Evolutionary conservation across 2,329 filamentous ascomycete genomes (phyloP).

Genomic region (Hypomyces rosellus): DNA sequence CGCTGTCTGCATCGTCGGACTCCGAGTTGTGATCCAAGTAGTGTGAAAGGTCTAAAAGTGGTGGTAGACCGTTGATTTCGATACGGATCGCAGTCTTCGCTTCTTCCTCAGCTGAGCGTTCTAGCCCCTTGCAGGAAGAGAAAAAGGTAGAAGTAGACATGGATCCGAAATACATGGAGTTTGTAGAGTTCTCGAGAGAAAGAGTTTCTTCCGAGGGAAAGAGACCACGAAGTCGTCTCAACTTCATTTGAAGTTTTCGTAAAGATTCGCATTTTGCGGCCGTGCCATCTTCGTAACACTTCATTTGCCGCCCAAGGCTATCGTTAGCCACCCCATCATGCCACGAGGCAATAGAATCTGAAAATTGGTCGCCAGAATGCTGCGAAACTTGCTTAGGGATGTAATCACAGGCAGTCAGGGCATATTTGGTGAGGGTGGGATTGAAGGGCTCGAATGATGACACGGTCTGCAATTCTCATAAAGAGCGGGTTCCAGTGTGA

Average conservation of each 20-base stretch:
- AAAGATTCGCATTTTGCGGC: conserved; percentile 38
- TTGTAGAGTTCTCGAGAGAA: no score
- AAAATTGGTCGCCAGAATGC: conserved; percentile 26
- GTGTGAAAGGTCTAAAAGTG: conserved; percentile 32
- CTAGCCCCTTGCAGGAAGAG: no score
- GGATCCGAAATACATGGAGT: no score
- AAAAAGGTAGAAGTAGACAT: no score
- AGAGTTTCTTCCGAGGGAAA: no score
- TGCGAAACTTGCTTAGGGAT: conserved; percentile 34
- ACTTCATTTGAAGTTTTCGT: conserved; percentile 2
- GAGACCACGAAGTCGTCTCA: no score
- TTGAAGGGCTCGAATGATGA: conserved; percentile 22
- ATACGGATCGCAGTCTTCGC: no score
- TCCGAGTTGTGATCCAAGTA: conserved; percentile 12
- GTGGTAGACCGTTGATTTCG: conserved; percentile 1
- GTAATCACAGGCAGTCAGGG: not conserved
- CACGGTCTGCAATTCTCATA: conserved; percentile 55
- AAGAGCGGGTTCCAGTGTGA: conserved; percentile 25
- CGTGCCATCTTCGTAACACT: conserved; percentile 37
- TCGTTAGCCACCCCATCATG: conserved; percentile 6
- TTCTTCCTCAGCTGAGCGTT: no score
- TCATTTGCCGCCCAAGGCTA: conserved; percentile 17
- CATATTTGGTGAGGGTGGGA: not conserved
- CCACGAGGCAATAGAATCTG: no score
- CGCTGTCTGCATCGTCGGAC: conserved; percentile 19